Base-by-base conservation (phyloP, 2,329 filamentous ascomycete genomes). In the Xylaria sp. region DNA sequence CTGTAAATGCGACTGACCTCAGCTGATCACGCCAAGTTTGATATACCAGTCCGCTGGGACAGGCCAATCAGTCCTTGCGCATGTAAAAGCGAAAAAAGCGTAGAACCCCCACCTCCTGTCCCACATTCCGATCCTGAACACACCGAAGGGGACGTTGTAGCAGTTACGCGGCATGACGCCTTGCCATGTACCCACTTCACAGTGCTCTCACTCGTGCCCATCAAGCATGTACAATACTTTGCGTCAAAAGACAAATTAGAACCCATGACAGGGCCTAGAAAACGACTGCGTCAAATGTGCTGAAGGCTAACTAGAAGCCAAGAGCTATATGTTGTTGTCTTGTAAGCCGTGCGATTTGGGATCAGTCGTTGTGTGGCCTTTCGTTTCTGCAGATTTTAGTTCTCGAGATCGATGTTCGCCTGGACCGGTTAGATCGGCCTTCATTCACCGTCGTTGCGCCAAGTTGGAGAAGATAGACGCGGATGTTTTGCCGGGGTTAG, bases 61-160 rank as follows among this genome's bases (percentile, higher is more conserved):
- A 5, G 25, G 30, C 30, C 20, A 39, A 53, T 9, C 13, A 34
- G 12, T 41, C 13, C n/a, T 59, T n/a, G 25, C n/a, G 28, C 46
- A 53, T 41, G 55, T 23, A 46, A 34, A 13, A 4, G 20, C 20
- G 28, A 57, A n/a, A 8, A 43, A 6, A 18, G 9, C 53, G 9
- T 12, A n/a, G 9, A 13, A 25, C 34, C 62, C 55, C 43, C 55
- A 52, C 53, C 25, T 48, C 28, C 34, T 6, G 45, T 59, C 25
- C 62, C 55, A 65, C 55, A 59, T 43, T 43, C 36, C 23, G 43
- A 64, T 58, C 7, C 12, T 52, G 30, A 58, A n/a, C 20, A 39
- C 48, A 52, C 52, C 36, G 13, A 52, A 58, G 10, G 13, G 13
- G 7, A 34, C 36, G 18, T n/a, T 45, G 15, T 2, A 39, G 34